phyloP scores from a whole-genome alignment of 306 rosid species.

The Casuarina cunninghamiana region DNA sequence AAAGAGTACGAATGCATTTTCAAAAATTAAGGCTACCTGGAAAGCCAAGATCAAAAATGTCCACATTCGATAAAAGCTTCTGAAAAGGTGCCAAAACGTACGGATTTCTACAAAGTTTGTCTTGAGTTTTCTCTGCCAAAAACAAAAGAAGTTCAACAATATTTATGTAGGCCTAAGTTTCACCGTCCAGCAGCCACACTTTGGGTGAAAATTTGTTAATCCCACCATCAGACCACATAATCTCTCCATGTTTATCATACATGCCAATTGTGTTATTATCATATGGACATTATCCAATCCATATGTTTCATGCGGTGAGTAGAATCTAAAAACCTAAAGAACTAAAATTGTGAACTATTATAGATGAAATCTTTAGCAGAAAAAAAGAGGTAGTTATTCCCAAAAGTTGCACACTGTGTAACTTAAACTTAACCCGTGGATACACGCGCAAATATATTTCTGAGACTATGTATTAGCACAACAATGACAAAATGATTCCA shows the following conservation, averaged over 20 bases:
- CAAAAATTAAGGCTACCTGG: constrained; percentile 62
- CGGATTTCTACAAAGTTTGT: constrained; percentile 96
- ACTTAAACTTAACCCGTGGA: no score
- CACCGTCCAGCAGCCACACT: neutral
- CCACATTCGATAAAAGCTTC: constrained; percentile 99
- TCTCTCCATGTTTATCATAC: no score
- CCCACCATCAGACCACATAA: neutral
- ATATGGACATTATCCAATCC: no score
- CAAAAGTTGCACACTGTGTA: neutral
- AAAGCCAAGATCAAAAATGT: constrained; percentile 88
- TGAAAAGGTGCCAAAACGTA: constrained; percentile 79
- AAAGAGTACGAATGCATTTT: constrained; percentile 6
- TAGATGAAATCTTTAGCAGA: neutral
- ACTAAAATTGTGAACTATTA: neutral
- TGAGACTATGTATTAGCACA: neutral
- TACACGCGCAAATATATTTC: no score
- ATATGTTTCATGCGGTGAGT: no score
- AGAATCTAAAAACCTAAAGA: no score
- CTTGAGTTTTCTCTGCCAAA: constrained; percentile 84
- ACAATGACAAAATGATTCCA: neutral
- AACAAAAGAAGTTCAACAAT: neutral
- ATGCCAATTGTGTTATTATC: no score
- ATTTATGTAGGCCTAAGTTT: neutral
- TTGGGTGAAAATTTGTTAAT: neutral
- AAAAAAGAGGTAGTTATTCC: neutral